Evolutionary conservation across 2,329 filamentous ascomycete species (phyloP), one percentile per base, ranked within the genome.

Genomic region (Phaeophleospora eucalypticola): DNA sequence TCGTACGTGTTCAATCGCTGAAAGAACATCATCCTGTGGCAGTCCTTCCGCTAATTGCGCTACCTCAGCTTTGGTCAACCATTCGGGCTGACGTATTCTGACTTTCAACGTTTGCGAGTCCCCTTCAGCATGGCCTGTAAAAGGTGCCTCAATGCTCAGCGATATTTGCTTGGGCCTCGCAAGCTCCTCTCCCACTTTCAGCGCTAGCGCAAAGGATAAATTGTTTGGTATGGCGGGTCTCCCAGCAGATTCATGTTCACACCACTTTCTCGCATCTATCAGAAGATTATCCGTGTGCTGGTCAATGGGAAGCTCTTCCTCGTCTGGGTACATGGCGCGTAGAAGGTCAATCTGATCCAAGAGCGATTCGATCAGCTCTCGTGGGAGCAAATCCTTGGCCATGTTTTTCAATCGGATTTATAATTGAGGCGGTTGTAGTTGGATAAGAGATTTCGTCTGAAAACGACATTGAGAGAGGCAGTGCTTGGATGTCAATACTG

Each of bases 1-100:
- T 39, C 68, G 68, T 45, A 77, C 61, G 36, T 70, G 59, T 33
- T 77, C 73, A 15, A 78, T 71, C 7, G 70, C 66, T 2, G 65
- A 64, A 16, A 79, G 61, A 2, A 76, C 59, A 52, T 79, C 76
- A 7, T 68, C 63, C 1, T 51, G 40, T 0, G 75, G 71, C 20
- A 78, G 68, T 4, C 64, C 62, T 0, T 65, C 43, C 2, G 66
- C 65, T 3, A 79, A 48, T 4, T 49, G 52, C 0, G 68, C 61
- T 0, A 72, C 58, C 17, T 77, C 71, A 4, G 73, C 71, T 55
- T 72, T 77, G 46, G 68, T 77, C 63, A 79, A 69, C 77, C 77
- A 80, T 0, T 63, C 57, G 1, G 77, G 75, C 36, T 79, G 76
- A 4, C 24, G 24, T 12, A 29, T 12, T 3, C 71, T 67, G 7